Evolutionary conservation across 352 stramenopile genomes (phyloP).

Genomic region (Thalassiosira mediterranea): DNA sequence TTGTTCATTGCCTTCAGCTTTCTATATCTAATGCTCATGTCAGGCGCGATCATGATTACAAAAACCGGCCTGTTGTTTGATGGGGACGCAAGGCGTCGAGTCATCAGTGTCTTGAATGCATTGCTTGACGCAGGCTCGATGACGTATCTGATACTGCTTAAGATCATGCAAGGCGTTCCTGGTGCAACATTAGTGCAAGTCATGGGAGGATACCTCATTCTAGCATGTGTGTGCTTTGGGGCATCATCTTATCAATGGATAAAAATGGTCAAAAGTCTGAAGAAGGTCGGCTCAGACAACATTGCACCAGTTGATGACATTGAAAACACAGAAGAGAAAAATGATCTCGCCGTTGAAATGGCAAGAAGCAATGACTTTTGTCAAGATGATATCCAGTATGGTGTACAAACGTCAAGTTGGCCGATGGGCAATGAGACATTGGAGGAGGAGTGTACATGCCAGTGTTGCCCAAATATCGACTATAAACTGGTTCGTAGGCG

Average conservation of each 20-base stretch:
- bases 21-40: slow-evolving; percentile 43
- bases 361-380: slow-evolving; percentile 2
- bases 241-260: slow-evolving; percentile 31
- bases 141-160: slow-evolving; percentile 54
- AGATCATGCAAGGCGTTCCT: slow-evolving; percentile 23
- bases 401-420: too few relatives aligned
- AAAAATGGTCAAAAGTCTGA: slow-evolving; percentile 1
- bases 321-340: slow-evolving; percentile 5
- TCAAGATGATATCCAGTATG: too few relatives aligned
- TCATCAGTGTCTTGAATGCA: slow-evolving; percentile 56
- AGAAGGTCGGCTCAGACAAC: background rate
- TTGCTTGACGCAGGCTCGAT: slow-evolving; percentile 55
- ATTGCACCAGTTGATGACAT: background rate
- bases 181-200: slow-evolving; percentile 10
- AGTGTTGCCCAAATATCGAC: background rate
- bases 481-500: slow-evolving; percentile 43
- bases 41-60: too few relatives aligned
- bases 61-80: slow-evolving; percentile 48
- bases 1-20: slow-evolving; percentile 40
- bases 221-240: slow-evolving; percentile 36
- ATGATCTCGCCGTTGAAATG: background rate
- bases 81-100: slow-evolving; percentile 17
- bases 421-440: background rate
- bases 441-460: slow-evolving; percentile 2
- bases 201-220: slow-evolving; percentile 33